These are phyloP conservation scores for Diaporthe citri DNA, from an alignment of 2,329 filamentous ascomycete species.

Conservation along the genomic window DNA sequence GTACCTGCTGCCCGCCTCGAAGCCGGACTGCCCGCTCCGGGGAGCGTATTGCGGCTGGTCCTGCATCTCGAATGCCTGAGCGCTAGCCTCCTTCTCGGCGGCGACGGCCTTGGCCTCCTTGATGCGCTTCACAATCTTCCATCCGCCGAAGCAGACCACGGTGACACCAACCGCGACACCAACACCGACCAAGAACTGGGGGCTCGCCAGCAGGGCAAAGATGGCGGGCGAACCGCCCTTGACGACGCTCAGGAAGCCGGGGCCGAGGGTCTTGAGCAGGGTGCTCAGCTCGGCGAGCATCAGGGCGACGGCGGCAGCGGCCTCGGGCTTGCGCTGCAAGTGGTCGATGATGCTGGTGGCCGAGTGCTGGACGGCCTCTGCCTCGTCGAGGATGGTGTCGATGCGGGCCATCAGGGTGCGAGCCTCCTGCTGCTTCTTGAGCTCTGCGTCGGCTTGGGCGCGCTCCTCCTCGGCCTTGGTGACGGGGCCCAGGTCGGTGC, in stretches of 20 bases:
- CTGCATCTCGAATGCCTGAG: conserved; percentile 46
- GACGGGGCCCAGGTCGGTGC: conserved; percentile 58
- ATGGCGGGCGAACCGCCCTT: conserved; percentile 88
- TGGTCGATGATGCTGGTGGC: conserved; percentile 86
- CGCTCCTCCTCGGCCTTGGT: conserved; percentile 45
- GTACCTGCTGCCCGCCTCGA: conserved; percentile 18
- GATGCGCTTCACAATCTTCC: conserved; percentile 96
- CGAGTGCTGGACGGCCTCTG: conserved; percentile 88
- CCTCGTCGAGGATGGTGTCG: conserved; percentile 84
- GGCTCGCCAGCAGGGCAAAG: conserved; percentile 86
- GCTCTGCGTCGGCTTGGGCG: conserved; percentile 63
- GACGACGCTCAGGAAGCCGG: conserved; percentile 79
- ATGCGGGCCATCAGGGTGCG: conserved; percentile 76
- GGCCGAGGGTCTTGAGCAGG: conserved; percentile 85
- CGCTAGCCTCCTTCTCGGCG: conserved; percentile 44
- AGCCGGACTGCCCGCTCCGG: conserved; percentile 12
- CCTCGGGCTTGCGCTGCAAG: conserved; percentile 79
- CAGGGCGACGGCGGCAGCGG: conserved; percentile 92
- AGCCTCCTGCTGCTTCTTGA: conserved; percentile 63
- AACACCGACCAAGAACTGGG: conserved; percentile 94
- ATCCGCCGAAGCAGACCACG: conserved; percentile 93
- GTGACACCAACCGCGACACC: conserved; percentile 93
- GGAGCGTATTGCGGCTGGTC: conserved; percentile 12
- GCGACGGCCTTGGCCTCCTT: conserved; percentile 53
- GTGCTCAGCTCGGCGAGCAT: conserved; percentile 92